phyloP scores from a whole-genome alignment of 371 early-diverging fungal species.

The Mortierella sp. region DNA sequence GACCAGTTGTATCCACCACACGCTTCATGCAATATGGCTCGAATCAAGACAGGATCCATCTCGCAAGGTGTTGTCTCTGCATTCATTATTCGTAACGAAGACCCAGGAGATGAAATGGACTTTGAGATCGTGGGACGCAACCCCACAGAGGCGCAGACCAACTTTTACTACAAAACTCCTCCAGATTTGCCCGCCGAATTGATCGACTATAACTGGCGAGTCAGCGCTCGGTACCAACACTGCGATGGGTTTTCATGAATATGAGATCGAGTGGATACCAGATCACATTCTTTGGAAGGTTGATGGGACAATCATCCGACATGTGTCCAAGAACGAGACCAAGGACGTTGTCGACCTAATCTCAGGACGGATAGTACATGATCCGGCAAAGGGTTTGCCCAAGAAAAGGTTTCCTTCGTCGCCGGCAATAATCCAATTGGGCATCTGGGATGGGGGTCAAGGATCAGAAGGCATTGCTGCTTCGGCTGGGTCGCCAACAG shows the following conservation, averaged over 20 bases:
- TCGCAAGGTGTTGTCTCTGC: constrained; percentile 72
- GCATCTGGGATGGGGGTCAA: constrained; percentile 79
- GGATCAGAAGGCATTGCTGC: constrained; percentile 66
- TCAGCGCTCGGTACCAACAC: constrained; percentile 38
- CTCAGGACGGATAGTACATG: constrained; percentile 17
- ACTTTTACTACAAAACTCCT: constrained; percentile 66
- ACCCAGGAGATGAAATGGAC: constrained; percentile 73
- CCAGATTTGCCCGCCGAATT: constrained; percentile 23
- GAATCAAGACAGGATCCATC: constrained; percentile 62
- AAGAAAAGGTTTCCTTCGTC: constrained; percentile 63
- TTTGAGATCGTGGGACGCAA: constrained; percentile 74
- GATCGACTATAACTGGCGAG: constrained; percentile 57
- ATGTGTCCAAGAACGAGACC: constrained; percentile 43
- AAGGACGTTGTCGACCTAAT: constrained; percentile 44
- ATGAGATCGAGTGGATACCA: constrained; percentile 67
- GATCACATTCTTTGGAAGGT: constrained; percentile 65
- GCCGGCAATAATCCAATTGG: constrained; percentile 66
- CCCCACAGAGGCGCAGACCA: constrained; percentile 64
- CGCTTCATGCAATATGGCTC: constrained; percentile 57
- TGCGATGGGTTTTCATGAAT: constrained; percentile 46
- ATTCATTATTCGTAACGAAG: constrained; percentile 66
- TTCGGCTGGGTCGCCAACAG: constrained; percentile 75
- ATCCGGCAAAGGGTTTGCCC: constrained; percentile 9
- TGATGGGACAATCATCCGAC: constrained; percentile 63
- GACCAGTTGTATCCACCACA: constrained; percentile 40